Evolutionary conservation across 2,329 filamentous ascomycete genomes (phyloP), one percentile per base, ranked within the genome.

Genomic region (Pestalotiopsis sp.): DNA sequence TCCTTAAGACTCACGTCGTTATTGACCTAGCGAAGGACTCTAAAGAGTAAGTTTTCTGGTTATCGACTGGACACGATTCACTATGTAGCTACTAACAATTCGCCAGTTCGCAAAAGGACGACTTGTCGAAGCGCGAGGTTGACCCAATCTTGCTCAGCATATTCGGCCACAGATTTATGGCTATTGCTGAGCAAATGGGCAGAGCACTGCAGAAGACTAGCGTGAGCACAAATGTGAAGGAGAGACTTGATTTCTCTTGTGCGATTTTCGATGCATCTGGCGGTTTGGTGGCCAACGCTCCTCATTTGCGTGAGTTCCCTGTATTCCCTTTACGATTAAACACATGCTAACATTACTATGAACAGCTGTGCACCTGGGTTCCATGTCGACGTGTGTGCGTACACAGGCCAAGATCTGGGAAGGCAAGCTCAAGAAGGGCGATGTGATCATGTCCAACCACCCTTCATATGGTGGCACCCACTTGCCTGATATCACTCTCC

Each of bases 1-100:
- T 97, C 39, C 90, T 97, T 20, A 87, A 93, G 71, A 97, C 94
- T 0, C 95, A 97, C 75, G 93, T 98, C 7, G 87, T 98, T 6
- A 95, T 98, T 76, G 94, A 97, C 72, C 87, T 96, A 56, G 89
- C 91, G 67, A 90, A 90, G 61, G 82, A 87, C 70, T 77, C 66
- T 71, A 84, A 76, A 80, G 87, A 74, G 80, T 81, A 72, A 77
- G 77, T 75, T 1, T 20, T 4, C 25, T 49, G 1, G 4, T n/a
- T 3, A 31, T 7, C 36, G 13, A 20, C 31, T 4, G 1, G 9
- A 14, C 20, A 11, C 31, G 13, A 2, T 36, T 61, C 23, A 17
- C 4, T 25, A 20, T 12, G 3, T 36, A 25, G 7, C 12, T 41
- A 27, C 74, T 77, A 72, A 77, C 67, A 11, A 57, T n/a, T 11